A percentile compares a stretch with the other conserved stretches of the same genome.
Conservation (phyloP, 2,329 filamentous ascomycete genomes). For the Cordyceps militaris region DNA sequence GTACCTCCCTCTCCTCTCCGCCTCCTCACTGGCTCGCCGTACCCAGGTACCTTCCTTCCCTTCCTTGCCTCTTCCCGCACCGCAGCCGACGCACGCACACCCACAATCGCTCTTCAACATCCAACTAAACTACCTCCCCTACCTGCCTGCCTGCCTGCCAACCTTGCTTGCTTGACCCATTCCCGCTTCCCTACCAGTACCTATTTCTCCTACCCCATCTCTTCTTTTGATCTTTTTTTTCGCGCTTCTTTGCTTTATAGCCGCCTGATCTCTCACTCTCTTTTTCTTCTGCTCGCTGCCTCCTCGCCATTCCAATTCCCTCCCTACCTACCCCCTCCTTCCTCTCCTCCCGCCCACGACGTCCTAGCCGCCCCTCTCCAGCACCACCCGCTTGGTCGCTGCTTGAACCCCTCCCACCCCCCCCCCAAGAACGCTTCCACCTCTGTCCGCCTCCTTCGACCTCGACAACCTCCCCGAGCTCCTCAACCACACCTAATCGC, state of each 20-base stretch:
- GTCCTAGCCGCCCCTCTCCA: not conserved
- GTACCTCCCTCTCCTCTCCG: not conserved
- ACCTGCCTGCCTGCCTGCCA: not conserved
- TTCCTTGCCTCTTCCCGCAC: not conserved
- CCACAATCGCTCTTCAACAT: not conserved
- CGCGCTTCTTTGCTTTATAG: conserved; percentile 3
- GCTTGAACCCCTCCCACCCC: conserved; percentile 1
- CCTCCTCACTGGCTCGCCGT: not conserved
- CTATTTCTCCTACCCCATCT: not conserved
- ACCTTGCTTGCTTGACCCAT: not conserved
- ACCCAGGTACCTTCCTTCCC: not conserved
- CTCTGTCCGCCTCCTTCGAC: not conserved
- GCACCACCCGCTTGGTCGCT: not conserved
- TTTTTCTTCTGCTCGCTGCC: not conserved
- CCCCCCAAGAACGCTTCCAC: not conserved
- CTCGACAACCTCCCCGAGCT: not conserved
- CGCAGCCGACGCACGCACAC: not conserved
- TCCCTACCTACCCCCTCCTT: not conserved
- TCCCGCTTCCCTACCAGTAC: not conserved
- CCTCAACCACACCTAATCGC: conserved; percentile 15
- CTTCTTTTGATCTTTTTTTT: not conserved
- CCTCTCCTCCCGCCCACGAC: not conserved
- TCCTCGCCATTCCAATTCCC: not conserved
- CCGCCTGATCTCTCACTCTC: not conserved
- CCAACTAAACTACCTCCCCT: not conserved